Evolutionary conservation across 2,329 filamentous ascomycete species (phyloP), one percentile per base, ranked within the genome.

Genomic region (Sporothrix brunneoviolacea): DNA sequence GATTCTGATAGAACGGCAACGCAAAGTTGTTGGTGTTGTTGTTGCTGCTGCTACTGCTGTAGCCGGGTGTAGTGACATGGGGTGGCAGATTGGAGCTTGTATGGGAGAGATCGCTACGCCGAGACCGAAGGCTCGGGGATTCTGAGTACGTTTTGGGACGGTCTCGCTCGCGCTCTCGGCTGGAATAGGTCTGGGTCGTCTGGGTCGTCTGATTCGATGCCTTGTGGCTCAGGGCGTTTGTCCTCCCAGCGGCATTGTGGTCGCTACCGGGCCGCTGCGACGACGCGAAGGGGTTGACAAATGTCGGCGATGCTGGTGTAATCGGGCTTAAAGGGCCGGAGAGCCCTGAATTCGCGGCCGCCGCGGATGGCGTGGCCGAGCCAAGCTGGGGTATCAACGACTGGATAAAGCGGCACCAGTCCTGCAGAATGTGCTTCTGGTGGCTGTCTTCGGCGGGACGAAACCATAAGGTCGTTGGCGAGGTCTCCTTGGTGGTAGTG

Each of bases 61-160:
- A 41, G 35, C 43, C 48, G 15, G 52, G 22, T 1, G 48, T 37
- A 2, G 41, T 30, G 28, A 24, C 22, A 16, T 56, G 54, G 1
- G 50, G 51, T 13, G 54, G 51, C 8, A 56, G 5, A 4, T 46
- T 58, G 16, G 57, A 58, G 47, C 58, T 59, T 6, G 57, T 43
- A 35, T 59, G 58, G 2, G 81, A 84, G 3, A 84, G 61, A 55
- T 84, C 81, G 55, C 81, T 84, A 28, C 75, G 73, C 55, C 77
- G 77, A 4, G 81, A 84, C 16, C 78, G 75, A 43, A 84, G 61
- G 57, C 80, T 84, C 0, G 76, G 78, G 1, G 79, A 77, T 37
- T 76, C 78, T 2, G 80, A 82, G 53, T 79, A 73, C 0, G 75
- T 75, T 4, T 73, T 64, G 0, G 76, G 73, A 2, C 72, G 68